Percentiles rank a stretch among this genome's conserved stretches.
Conservation (phyloP, 75 land plant species). For the Adiantum capillusveneris region DNA sequence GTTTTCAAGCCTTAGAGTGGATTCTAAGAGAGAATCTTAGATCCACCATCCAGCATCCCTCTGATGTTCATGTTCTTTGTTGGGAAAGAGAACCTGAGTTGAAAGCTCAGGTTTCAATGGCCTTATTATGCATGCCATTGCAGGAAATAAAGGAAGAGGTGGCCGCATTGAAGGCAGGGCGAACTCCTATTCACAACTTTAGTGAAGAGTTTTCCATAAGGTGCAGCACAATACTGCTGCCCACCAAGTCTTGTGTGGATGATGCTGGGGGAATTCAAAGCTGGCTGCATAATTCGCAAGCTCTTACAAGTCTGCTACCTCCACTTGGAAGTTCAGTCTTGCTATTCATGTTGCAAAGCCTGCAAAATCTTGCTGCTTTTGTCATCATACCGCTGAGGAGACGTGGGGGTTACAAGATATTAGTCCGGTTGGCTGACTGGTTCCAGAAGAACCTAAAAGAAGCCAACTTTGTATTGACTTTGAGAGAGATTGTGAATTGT, state of each 20-base stretch:
- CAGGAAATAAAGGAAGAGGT: neutral
- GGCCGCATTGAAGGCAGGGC: neutral
- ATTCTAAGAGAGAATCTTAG: slow-evolving; percentile 14
- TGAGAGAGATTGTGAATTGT: neutral
- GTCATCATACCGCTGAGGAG: slow-evolving; percentile 4
- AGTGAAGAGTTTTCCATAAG: slow-evolving; percentile 6
- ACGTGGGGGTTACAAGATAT: neutral
- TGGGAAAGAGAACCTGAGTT: slow-evolving; percentile 19
- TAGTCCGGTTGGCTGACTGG: slow-evolving; percentile 6
- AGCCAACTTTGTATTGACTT: neutral
- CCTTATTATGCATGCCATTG: slow-evolving; percentile 7
- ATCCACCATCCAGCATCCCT: neutral
- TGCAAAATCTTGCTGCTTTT: slow-evolving; percentile 11
- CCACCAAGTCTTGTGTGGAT: neutral
- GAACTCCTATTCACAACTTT: neutral
- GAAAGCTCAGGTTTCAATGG: slow-evolving; percentile 12
- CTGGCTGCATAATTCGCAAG: slow-evolving; percentile 9
- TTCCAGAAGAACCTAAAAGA: neutral
- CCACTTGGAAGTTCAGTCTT: slow-evolving; percentile 9
- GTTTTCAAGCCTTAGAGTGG: slow-evolving; percentile 16
- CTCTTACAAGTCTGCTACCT: slow-evolving; percentile 9
- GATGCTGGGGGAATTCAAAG: slow-evolving; percentile 3
- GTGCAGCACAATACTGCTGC: slow-evolving; percentile 12
- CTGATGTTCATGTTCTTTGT: slow-evolving; percentile 14
- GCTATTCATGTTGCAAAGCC: slow-evolving; percentile 10